phyloP scores from a whole-genome alignment of 768 basidiomycete genomes.

The Pisolithus orientalis region DNA sequence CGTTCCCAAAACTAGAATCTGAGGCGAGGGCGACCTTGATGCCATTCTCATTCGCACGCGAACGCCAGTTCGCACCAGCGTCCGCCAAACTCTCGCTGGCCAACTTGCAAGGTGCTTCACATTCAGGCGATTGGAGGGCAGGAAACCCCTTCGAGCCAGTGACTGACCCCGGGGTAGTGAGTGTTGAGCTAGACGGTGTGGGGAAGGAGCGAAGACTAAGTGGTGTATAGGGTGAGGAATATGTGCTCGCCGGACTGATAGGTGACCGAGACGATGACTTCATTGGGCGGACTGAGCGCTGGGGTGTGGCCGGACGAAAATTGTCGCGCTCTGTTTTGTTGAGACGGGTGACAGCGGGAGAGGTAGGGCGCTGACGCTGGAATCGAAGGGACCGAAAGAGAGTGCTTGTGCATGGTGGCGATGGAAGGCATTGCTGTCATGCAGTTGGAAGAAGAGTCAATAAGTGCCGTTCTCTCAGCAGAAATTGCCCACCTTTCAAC shows the following conservation, averaged over 20 bases:
- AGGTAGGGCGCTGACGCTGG: constrained; percentile 42
- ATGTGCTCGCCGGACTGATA: constrained; percentile 47
- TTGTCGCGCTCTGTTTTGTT: constrained; percentile 24
- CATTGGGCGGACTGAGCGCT: constrained; percentile 45
- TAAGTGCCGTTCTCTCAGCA: neutral
- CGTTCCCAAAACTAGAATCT: constrained; percentile 36
- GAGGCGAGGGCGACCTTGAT: constrained; percentile 51
- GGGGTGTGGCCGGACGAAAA: constrained; percentile 54
- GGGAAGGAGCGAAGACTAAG: constrained; percentile 60
- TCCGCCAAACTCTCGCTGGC: constrained; percentile 50
- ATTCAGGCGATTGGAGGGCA: constrained; percentile 40
- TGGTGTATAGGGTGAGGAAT: constrained; percentile 60
- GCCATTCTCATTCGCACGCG: constrained; percentile 62
- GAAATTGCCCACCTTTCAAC: constrained; percentile 16
- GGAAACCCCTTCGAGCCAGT: constrained; percentile 37
- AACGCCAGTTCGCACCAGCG: constrained; percentile 66
- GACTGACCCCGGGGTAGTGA: constrained; percentile 52
- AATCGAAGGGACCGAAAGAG: constrained; percentile 23
- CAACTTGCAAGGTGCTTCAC: constrained; percentile 17
- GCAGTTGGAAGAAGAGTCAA: constrained; percentile 7
- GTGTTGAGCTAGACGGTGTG: constrained; percentile 41
- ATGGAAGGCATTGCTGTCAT: constrained; percentile 1
- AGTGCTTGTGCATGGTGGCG: constrained; percentile 24
- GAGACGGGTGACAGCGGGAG: constrained; percentile 34
- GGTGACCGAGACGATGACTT: constrained; percentile 50